Percentiles rank a stretch among this genome's conserved stretches.
Conservation (phyloP, 768 basidiomycete genomes). For the Mycena belliarum region DNA sequence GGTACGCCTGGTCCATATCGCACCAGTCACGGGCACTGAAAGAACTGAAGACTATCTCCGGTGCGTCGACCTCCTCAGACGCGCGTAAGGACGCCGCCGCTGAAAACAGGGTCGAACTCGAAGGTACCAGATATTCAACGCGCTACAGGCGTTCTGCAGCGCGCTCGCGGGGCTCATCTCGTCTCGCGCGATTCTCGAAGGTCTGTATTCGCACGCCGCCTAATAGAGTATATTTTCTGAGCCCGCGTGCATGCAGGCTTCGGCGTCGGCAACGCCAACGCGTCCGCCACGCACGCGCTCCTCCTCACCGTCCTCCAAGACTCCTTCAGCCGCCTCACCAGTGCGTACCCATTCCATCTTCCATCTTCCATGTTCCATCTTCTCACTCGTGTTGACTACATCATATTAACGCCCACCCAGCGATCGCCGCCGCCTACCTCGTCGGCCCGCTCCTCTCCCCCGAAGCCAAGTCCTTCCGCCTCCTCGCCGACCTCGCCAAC, state of each 20-base stretch:
- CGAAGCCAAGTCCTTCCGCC: slow-evolving; percentile 70
- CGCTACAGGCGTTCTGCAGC: slow-evolving; percentile 69
- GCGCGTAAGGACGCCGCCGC: not conserved
- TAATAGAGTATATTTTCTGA: not conserved
- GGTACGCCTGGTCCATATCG: slow-evolving; percentile 38
- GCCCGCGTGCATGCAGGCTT: slow-evolving; percentile 45
- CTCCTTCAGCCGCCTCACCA: slow-evolving; percentile 60
- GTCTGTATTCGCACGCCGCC: slow-evolving; percentile 30
- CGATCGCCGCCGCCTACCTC: slow-evolving; percentile 62
- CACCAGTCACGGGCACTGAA: not conserved
- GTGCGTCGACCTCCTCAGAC: slow-evolving; percentile 36
- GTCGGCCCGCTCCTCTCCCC: slow-evolving; percentile 66
- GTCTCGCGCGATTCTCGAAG: slow-evolving; percentile 69
- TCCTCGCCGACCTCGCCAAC: slow-evolving; percentile 68
- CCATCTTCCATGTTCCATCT: too few species aligned
- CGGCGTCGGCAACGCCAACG: slow-evolving; percentile 69
- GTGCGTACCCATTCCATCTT: too few species aligned
- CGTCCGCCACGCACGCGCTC: slow-evolving; percentile 65
- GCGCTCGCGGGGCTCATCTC: slow-evolving; percentile 64
- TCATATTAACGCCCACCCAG: slow-evolving; percentile 31
- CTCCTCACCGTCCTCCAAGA: slow-evolving; percentile 69
- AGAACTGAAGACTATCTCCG: slow-evolving; percentile 51
- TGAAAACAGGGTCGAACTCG: slow-evolving; percentile 5
- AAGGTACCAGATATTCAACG: slow-evolving; percentile 69
- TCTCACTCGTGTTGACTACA: too few species aligned